Conservation (phyloP, 768 basidiomycete species). For the Dentipellis sp. region DNA sequence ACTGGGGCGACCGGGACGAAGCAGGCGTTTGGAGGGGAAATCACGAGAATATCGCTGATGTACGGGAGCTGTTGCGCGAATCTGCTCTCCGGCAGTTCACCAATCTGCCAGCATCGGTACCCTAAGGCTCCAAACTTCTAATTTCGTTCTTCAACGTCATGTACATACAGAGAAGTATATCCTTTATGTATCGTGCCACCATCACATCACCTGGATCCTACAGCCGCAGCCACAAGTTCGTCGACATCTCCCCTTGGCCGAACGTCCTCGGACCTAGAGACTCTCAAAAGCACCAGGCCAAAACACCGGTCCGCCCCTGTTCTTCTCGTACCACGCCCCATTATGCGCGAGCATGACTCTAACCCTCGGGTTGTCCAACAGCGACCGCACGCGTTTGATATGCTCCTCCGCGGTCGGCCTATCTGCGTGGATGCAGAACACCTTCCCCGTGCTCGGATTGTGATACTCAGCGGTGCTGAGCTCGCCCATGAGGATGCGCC, state of each 20-base stretch:
- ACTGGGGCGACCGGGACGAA: constrained; percentile 34
- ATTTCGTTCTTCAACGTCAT: too few species aligned
- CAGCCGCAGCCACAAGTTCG: too few species aligned
- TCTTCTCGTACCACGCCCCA: constrained; percentile 8
- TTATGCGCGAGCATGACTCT: constrained; percentile 11
- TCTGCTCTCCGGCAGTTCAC: constrained; percentile 30
- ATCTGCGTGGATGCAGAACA: not conserved
- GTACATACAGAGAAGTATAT: too few species aligned
- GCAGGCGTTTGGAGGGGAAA: constrained; percentile 26
- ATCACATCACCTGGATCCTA: too few species aligned
- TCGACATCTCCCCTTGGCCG: too few species aligned
- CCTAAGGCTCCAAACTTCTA: not conserved
- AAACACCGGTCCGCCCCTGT: not conserved
- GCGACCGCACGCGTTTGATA: not conserved
- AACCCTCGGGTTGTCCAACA: not conserved
- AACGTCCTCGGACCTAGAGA: not conserved
- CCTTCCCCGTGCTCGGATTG: not conserved
- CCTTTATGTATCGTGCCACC: too few species aligned
- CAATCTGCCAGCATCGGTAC: constrained; percentile 12
- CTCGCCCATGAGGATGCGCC: constrained; percentile 8
- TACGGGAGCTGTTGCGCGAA: constrained; percentile 26
- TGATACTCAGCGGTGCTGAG: not conserved
- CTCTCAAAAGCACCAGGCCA: not conserved
- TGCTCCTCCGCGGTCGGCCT: not conserved
- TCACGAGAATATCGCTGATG: constrained; percentile 26